Conservation (phyloP, 345 rosid species). For the Dimocarpus longan region DNA sequence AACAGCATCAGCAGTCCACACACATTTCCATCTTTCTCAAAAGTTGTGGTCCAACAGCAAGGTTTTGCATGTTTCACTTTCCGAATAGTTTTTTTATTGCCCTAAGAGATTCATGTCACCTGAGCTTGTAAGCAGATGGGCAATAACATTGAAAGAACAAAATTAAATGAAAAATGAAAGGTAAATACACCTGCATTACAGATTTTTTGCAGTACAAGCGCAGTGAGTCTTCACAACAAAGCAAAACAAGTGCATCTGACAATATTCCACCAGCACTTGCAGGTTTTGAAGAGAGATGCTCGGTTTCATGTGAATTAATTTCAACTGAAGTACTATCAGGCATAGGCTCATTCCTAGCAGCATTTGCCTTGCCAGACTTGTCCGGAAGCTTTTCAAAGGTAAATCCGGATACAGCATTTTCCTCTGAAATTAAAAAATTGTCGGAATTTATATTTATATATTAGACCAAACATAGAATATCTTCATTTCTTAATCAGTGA, state of each 20-base stretch:
- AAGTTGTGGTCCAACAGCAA: slow-evolving; percentile 54
- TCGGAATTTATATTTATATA: slow-evolving; percentile 10
- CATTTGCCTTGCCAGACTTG: slow-evolving; percentile 17
- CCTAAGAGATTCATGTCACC: slow-evolving; percentile 34
- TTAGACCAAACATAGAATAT: neutral
- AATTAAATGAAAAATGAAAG: neutral
- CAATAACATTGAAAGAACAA: slow-evolving; percentile 8
- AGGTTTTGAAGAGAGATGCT: slow-evolving; percentile 21
- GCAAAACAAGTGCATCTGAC: slow-evolving; percentile 35
- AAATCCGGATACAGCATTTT: slow-evolving; percentile 18
- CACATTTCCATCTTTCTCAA: slow-evolving; percentile 42
- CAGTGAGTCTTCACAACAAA: slow-evolving; percentile 47
- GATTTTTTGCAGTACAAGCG: slow-evolving; percentile 39
- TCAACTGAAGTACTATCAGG: slow-evolving; percentile 22
- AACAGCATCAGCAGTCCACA: slow-evolving; percentile 46
- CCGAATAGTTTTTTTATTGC: slow-evolving; percentile 35
- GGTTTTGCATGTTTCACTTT: slow-evolving; percentile 43
- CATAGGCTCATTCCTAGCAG: slow-evolving; percentile 16
- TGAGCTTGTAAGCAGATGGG: slow-evolving; percentile 16
- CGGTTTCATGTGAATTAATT: slow-evolving; percentile 20
- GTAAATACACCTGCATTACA: slow-evolving; percentile 44
- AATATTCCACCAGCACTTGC: slow-evolving; percentile 18
- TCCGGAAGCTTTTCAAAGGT: slow-evolving; percentile 25
- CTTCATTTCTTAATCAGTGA: neutral
- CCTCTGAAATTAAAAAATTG: slow-evolving; percentile 26